Percentiles rank a stretch among this genome's conserved stretches.
phyloP scores from a whole-genome alignment of 345 rosid genomes.

The Draba incana region DNA sequence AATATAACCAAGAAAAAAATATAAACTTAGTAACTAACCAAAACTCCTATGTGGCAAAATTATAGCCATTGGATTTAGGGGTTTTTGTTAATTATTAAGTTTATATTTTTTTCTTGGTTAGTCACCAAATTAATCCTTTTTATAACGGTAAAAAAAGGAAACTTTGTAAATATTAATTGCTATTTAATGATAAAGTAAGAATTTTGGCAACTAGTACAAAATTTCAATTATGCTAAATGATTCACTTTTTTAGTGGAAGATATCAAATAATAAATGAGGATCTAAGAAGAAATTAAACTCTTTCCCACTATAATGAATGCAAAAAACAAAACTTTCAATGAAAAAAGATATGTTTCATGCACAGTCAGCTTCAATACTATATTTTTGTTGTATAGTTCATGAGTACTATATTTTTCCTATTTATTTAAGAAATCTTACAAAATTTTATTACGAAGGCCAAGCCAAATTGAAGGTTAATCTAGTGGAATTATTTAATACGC shows the following conservation, averaged over 20 bases:
- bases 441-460: background rate
- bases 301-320: conserved; percentile 29
- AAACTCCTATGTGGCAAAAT: too few relatives aligned
- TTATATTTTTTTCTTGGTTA: too few relatives aligned
- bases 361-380: conserved; percentile 23
- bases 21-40: too few relatives aligned
- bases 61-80: too few relatives aligned
- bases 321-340: conserved; percentile 13
- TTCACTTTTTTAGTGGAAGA: conserved; percentile 39
- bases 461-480: background rate
- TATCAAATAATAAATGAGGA: conserved; percentile 35
- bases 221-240: conserved; percentile 13
- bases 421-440: background rate
- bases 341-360: background rate
- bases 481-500: background rate
- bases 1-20: too few relatives aligned
- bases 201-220: conserved; percentile 26
- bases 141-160: background rate
- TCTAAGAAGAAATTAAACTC: conserved; percentile 18
- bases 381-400: background rate
- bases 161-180: background rate
- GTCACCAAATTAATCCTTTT: too few relatives aligned
- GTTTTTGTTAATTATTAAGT: too few relatives aligned
- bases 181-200: conserved; percentile 14
- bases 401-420: background rate